Evolutionary conservation across 1,284 basidiomycete species (phyloP).

Genomic region (Ceratobasidium sp.): DNA sequence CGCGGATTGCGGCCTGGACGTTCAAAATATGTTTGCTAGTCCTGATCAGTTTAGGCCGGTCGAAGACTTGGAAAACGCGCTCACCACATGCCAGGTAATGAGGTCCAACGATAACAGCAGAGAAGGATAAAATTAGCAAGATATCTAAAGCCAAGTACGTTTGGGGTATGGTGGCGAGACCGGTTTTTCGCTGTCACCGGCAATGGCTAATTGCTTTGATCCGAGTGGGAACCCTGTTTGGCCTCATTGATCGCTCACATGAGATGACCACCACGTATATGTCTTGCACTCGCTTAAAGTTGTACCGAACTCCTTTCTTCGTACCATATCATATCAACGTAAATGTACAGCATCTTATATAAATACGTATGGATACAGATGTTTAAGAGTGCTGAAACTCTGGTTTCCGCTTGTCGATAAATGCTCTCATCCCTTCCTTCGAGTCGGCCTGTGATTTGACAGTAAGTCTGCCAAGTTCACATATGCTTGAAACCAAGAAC

Average conservation of each 20-base stretch:
- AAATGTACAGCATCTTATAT: background rate
- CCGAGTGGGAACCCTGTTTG: constrained; percentile 7
- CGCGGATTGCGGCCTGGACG: constrained; percentile 91
- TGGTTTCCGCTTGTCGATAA: constrained; percentile 43
- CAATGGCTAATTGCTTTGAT: constrained; percentile 4
- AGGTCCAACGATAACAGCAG: background rate
- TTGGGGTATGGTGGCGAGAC: constrained; percentile 1
- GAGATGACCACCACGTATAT: background rate
- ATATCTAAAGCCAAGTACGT: background rate
- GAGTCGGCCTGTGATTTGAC: constrained; percentile 24
- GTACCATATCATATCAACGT: background rate
- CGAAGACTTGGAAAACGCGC: background rate
- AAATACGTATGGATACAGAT: background rate
- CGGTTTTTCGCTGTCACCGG: constrained; percentile 3
- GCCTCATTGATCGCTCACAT: background rate
- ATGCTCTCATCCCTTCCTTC: constrained; percentile 47
- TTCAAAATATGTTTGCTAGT: constrained; percentile 91
- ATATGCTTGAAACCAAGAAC: background rate
- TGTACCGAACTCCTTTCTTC: background rate
- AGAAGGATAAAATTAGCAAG: background rate
- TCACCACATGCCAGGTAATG: constrained; percentile 13
- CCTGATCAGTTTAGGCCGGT: background rate
- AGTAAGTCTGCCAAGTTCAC: background rate
- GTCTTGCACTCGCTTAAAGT: background rate
- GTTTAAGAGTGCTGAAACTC: constrained; percentile 28